phyloP scores from a whole-genome alignment of 768 basidiomycete species.

The Xanthoconium purpureum region DNA sequence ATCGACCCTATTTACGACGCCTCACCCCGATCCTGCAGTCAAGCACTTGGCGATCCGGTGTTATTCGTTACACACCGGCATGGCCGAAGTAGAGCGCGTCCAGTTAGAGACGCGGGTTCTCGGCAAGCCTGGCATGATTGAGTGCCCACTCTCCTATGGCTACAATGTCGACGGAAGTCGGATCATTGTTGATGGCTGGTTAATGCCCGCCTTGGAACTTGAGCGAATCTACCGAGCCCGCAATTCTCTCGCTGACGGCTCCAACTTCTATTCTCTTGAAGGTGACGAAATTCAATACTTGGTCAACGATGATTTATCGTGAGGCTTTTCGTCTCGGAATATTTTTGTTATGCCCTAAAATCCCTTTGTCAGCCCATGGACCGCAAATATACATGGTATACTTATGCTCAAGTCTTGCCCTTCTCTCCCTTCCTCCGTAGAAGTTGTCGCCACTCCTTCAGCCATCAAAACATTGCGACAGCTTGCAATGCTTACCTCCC shows the following conservation, averaged over 20 bases:
- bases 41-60: constrained; percentile 72
- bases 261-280: constrained; percentile 47
- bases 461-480: constrained; percentile 54
- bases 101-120: constrained; percentile 60
- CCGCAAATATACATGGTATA: constrained; percentile 64
- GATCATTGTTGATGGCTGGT: constrained; percentile 70
- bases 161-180: constrained; percentile 44
- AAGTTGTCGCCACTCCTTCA: constrained; percentile 63
- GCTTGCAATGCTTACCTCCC: constrained; percentile 62
- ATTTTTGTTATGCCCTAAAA: constrained; percentile 12
- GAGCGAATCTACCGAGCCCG: constrained; percentile 55
- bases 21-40: constrained; percentile 62
- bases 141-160: constrained; percentile 63
- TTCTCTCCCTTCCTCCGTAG: constrained; percentile 22
- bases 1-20: constrained; percentile 41
- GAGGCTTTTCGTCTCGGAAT: constrained; percentile 11
- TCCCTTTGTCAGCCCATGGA: constrained; percentile 44
- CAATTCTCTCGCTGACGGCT: constrained; percentile 39
- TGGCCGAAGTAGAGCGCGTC: constrained; percentile 74
- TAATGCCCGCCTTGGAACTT: constrained; percentile 69
- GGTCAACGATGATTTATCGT: constrained; percentile 55
- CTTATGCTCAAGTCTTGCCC: constrained; percentile 53
- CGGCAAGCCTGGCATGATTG: constrained; percentile 55
- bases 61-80: constrained; percentile 71
- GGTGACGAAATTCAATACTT: constrained; percentile 35